A percentile compares a stretch with the other conserved stretches of the same genome.
Conservation (phyloP, 768 basidiomycete species). For the Boletales sp. region DNA sequence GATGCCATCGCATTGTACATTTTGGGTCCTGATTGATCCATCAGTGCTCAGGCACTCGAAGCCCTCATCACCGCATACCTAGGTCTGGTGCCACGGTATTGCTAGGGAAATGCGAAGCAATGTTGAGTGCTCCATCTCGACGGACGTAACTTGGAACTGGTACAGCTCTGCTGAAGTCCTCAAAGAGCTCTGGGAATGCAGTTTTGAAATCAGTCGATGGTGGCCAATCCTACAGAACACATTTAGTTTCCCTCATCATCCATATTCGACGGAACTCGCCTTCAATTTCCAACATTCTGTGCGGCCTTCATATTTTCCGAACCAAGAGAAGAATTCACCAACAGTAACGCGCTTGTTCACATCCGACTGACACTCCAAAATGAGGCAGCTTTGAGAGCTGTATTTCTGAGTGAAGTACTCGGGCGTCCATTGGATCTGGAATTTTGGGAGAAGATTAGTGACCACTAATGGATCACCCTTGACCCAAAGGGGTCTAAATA, state of each 20-base stretch:
- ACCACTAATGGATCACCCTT: conserved; percentile 78
- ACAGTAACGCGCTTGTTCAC: conserved; percentile 60
- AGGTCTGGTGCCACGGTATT: conserved; percentile 80
- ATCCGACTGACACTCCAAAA: conserved; percentile 83
- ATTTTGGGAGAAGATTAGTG: conserved; percentile 56
- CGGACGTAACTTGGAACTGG: conserved; percentile 91
- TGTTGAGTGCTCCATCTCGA: conserved; percentile 83
- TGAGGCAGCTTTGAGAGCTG: conserved; percentile 58
- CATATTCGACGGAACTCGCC: conserved; percentile 36
- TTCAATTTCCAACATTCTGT: conserved; percentile 72
- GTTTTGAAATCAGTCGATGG: conserved; percentile 80
- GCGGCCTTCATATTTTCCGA: conserved; percentile 63
- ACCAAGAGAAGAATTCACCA: conserved; percentile 73
- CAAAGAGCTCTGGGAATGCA: conserved; percentile 79
- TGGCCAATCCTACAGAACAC: conserved; percentile 77
- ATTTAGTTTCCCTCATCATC: conserved; percentile 4
- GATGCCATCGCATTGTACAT: conserved; percentile 92
- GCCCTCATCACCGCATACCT: conserved; percentile 40
- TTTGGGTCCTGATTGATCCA: conserved; percentile 65
- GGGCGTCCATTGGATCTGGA: conserved; percentile 76
- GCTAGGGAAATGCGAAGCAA: conserved; percentile 84
- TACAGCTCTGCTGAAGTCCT: conserved; percentile 79
- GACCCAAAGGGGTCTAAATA: conserved; percentile 70
- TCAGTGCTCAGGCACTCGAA: conserved; percentile 2
- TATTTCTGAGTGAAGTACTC: conserved; percentile 73